A percentile compares a stretch with the other conserved stretches of the same genome.
Conservation (phyloP, 805 yeast species). For the Debaryomyces castellii region DNA sequence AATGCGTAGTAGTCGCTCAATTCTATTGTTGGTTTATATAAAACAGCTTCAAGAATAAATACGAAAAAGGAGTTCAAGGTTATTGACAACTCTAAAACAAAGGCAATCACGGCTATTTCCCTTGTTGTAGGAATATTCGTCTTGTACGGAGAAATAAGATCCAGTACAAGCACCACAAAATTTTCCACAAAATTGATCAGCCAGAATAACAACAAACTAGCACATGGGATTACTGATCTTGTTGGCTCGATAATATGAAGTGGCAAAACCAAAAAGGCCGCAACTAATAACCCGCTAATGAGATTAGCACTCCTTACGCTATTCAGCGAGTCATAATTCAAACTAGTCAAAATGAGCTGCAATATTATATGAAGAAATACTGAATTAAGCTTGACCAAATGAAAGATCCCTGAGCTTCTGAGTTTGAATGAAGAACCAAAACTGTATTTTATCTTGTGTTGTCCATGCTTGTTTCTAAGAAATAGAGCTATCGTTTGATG, state of each 20-base stretch:
- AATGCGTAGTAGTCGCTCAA: slow-evolving; percentile 19
- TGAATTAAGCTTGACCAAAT: slow-evolving; percentile 14
- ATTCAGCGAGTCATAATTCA: slow-evolving; percentile 4
- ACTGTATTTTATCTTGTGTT: slow-evolving; percentile 13
- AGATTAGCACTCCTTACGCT: slow-evolving; percentile 7
- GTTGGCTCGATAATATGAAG: slow-evolving; percentile 45
- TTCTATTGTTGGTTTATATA: slow-evolving; percentile 19
- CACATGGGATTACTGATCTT: slow-evolving; percentile 35
- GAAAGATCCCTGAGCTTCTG: slow-evolving; percentile 17
- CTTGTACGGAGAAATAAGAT: slow-evolving; percentile 17
- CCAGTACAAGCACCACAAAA: slow-evolving; percentile 18
- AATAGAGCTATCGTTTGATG: slow-evolving; percentile 11
- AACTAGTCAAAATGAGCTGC: slow-evolving; percentile 6
- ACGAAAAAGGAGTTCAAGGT: slow-evolving; percentile 15
- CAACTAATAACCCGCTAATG: slow-evolving; percentile 4
- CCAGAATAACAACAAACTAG: slow-evolving; percentile 44
- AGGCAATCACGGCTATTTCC: slow-evolving; percentile 5
- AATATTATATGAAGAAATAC: slow-evolving; percentile 15
- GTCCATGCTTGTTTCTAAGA: slow-evolving; percentile 14
- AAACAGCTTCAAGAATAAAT: slow-evolving; percentile 14
- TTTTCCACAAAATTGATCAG: slow-evolving; percentile 4
- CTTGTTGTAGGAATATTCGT: slow-evolving; percentile 8
- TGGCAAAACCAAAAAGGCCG: slow-evolving; percentile 31
- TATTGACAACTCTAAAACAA: slow-evolving; percentile 12
- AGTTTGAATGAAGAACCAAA: slow-evolving; percentile 17